Evolutionary conservation across 2,329 filamentous ascomycete species (phyloP).

Genomic region (Fusarium illudens): DNA sequence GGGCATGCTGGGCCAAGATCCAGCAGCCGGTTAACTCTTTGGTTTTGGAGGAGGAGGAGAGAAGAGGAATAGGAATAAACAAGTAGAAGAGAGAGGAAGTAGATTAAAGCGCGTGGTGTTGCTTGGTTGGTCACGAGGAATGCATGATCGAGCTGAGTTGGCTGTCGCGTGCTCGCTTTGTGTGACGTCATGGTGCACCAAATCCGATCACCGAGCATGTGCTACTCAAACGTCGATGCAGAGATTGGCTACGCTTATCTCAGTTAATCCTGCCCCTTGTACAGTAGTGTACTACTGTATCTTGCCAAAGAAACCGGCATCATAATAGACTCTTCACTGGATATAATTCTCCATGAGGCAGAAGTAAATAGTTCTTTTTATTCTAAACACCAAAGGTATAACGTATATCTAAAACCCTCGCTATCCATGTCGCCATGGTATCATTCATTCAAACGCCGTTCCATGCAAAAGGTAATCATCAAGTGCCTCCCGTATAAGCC

Average conservation of each 20-base stretch:
- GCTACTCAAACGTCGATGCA: neutral
- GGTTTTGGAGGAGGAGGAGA: neutral
- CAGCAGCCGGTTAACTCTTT: neutral
- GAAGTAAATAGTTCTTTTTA: neutral
- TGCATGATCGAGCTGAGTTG: neutral
- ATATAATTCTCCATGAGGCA: neutral
- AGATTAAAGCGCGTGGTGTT: neutral
- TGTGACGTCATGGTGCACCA: neutral
- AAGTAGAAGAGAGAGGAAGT: neutral
- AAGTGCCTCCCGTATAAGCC: neutral
- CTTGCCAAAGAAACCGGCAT: no score
- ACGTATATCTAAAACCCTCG: neutral
- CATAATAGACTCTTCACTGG: no score
- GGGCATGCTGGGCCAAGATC: slow-evolving; percentile 28
- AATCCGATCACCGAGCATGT: slow-evolving; percentile 16
- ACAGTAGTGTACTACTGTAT: no score
- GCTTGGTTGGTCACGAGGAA: slow-evolving; percentile 1
- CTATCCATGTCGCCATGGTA: neutral
- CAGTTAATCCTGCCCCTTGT: no score
- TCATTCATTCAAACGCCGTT: neutral
- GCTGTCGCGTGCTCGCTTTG: neutral
- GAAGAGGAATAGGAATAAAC: neutral
- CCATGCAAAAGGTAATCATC: neutral
- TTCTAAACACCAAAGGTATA: neutral
- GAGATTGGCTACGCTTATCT: no score